These are phyloP conservation scores for Senna tora DNA, from an alignment of 306 rosid genomes.

Conservation along the genomic window DNA sequence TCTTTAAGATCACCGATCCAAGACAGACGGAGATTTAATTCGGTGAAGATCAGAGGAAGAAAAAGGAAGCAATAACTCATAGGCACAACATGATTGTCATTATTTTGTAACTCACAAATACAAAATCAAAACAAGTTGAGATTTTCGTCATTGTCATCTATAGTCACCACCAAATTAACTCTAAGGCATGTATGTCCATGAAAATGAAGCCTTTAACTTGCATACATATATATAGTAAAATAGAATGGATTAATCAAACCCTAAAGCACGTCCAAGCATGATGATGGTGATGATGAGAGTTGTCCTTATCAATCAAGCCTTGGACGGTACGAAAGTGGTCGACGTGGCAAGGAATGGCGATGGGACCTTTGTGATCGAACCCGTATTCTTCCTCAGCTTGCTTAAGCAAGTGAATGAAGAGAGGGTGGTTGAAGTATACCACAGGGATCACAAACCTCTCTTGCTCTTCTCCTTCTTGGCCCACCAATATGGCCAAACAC, in stretches of 20 bases:
- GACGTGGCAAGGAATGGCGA: conserved; percentile 83
- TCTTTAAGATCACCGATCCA: background rate
- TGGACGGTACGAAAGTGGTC: conserved; percentile 75
- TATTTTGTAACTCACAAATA: conserved; percentile 8
- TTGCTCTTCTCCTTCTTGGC: conserved; percentile 70
- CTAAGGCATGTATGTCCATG: no score
- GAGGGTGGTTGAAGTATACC: conserved; percentile 80
- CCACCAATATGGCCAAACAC: conserved; percentile 69
- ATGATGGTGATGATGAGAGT: conserved; percentile 43
- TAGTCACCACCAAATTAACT: no score
- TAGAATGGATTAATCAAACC: conserved; percentile 43
- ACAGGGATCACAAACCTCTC: conserved; percentile 84
- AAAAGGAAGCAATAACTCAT: background rate
- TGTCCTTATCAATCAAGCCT: conserved; percentile 58
- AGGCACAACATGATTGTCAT: conserved; percentile 5
- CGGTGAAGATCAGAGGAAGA: background rate
- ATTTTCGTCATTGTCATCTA: no score
- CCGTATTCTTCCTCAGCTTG: conserved; percentile 91
- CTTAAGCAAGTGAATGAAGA: conserved; percentile 66
- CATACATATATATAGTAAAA: no score
- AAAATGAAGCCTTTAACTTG: no score
- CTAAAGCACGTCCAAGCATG: conserved; percentile 73
- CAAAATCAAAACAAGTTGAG: conserved; percentile 30
- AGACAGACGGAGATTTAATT: no score
- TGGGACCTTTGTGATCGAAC: conserved; percentile 80